Percentiles rank a stretch among this genome's conserved stretches.
Conservation (phyloP, 140 eudicot genomes). For the Flaveria floridana region DNA sequence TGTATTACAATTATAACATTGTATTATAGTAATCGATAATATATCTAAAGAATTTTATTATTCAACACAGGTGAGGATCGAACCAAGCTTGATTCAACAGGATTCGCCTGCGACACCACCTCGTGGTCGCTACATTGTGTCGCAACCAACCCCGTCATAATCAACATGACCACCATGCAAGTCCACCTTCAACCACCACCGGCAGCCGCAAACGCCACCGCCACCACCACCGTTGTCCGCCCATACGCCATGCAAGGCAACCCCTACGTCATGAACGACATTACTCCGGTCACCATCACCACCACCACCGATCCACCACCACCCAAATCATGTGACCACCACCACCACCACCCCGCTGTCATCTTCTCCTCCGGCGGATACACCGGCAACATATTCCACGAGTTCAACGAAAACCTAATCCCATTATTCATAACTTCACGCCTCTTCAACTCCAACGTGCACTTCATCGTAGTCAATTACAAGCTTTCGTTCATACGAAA, state of each 20-base stretch:
- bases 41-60: too few relatives aligned
- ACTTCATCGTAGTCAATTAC: constrained; percentile 43
- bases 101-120: constrained; percentile 46
- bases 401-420: constrained; percentile 60
- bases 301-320: constrained; percentile 17
- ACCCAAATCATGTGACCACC: constrained; percentile 36
- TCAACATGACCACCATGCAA: constrained; percentile 36
- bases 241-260: constrained; percentile 67
- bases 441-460: constrained; percentile 47
- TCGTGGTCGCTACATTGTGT: constrained; percentile 44
- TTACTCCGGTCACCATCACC: constrained; percentile 48
- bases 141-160: constrained; percentile 38
- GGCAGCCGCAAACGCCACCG: background rate
- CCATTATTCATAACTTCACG: constrained; percentile 58
- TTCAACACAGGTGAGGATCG: constrained; percentile 47
- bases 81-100: constrained; percentile 48
- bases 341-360: constrained; percentile 59
- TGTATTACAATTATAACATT: too few relatives aligned
- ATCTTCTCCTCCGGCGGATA: constrained; percentile 62
- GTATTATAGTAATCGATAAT: too few relatives aligned
- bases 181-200: constrained; percentile 31
- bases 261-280: constrained; percentile 34
- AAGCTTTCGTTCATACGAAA: constrained; percentile 47
- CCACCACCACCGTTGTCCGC: constrained; percentile 35
- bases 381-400: constrained; percentile 73